Evolutionary conservation across 345 rosid genomes (phyloP).

Genomic region (Salix purpurea): DNA sequence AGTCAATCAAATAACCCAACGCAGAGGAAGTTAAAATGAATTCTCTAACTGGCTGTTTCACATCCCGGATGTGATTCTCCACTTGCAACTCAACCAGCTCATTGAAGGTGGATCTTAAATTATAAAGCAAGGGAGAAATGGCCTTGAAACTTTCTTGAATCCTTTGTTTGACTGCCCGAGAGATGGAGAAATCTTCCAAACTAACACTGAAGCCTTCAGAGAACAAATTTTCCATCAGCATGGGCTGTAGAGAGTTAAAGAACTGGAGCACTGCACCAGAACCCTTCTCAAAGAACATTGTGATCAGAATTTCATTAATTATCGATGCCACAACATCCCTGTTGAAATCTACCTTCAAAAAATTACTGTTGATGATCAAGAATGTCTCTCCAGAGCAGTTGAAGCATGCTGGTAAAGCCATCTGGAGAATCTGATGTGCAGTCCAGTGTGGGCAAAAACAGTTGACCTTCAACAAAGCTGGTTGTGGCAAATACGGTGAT

Average conservation of each 20-base stretch:
- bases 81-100: conserved; percentile 68
- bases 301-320: conserved; percentile 56
- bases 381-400: conserved; percentile 55
- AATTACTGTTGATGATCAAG: conserved; percentile 52
- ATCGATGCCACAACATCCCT: conserved; percentile 45
- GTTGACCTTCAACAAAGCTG: conserved; percentile 54
- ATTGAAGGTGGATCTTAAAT: conserved; percentile 49
- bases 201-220: conserved; percentile 66
- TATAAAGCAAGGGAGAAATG: conserved; percentile 55
- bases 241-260: conserved; percentile 73
- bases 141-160: conserved; percentile 34
- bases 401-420: conserved; percentile 59
- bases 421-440: conserved; percentile 65
- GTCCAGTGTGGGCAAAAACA: conserved; percentile 56
- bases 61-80: conserved; percentile 53
- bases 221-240: conserved; percentile 70
- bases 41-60: conserved; percentile 44
- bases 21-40: conserved; percentile 57
- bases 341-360: conserved; percentile 42
- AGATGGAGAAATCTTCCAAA: conserved; percentile 63
- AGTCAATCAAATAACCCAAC: conserved; percentile 63
- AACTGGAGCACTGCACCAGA: conserved; percentile 60
- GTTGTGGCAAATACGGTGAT: conserved; percentile 55
- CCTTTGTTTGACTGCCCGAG: conserved; percentile 35
- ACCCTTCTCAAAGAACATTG: conserved; percentile 70